These are phyloP conservation scores for Apiospora marii DNA, from an alignment of 2,329 filamentous ascomycete species.

Conservation along the genomic window DNA sequence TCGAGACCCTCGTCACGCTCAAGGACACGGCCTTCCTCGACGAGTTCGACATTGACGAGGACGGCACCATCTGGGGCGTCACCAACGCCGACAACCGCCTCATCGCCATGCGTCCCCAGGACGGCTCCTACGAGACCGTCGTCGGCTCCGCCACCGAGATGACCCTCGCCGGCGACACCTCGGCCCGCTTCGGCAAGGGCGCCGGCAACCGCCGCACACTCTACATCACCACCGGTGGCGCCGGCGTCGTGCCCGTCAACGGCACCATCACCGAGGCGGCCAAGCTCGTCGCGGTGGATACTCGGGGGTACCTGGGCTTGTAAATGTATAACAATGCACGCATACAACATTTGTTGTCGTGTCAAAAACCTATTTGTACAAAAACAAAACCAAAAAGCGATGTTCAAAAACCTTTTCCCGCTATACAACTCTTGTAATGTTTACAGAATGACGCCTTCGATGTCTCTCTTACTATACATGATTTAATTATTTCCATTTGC, in stretches of 20 bases:
- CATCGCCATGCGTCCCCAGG: slow-evolving; percentile 27
- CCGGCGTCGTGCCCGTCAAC: slow-evolving; percentile 31
- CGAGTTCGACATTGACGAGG: slow-evolving; percentile 36
- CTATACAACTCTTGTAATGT: not conserved
- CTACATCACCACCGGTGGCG: slow-evolving; percentile 38
- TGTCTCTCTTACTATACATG: not conserved
- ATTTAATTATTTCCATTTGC: not conserved
- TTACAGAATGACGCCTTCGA: not conserved
- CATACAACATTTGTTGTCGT: not conserved
- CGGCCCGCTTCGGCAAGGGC: slow-evolving; percentile 35
- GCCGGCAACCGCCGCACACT: slow-evolving; percentile 29
- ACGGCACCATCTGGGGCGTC: slow-evolving; percentile 33
- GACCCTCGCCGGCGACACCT: slow-evolving; percentile 33
- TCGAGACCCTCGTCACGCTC: slow-evolving; percentile 32
- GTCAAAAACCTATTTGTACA: not conserved
- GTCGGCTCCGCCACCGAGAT: slow-evolving; percentile 29
- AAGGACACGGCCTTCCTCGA: slow-evolving; percentile 34
- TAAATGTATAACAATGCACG: not conserved
- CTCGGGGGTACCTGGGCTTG: slow-evolving; percentile 20
- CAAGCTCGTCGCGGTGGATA: slow-evolving; percentile 40
- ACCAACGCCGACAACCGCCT: slow-evolving; percentile 34
- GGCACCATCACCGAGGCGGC: slow-evolving; percentile 36
- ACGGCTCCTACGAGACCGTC: slow-evolving; percentile 30
- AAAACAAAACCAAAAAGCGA: not conserved
- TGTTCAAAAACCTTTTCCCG: not conserved